phyloP scores from a whole-genome alignment of 2,329 filamentous ascomycete genomes.

The Knoxdaviesia proteae region DNA sequence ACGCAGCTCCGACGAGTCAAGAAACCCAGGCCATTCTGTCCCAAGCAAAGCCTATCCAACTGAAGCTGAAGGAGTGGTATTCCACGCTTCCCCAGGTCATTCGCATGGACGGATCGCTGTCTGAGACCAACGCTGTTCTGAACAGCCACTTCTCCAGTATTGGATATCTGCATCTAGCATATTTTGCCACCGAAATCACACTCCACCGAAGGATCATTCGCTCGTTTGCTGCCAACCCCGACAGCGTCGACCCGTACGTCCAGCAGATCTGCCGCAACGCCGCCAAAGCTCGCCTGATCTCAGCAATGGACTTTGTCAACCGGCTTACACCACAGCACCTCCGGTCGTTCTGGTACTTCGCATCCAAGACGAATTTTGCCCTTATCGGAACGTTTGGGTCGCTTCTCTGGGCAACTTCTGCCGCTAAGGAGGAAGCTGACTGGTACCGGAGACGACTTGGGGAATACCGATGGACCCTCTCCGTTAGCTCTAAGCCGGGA shows the following conservation, averaged over 20 bases:
- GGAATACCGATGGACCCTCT: constrained; percentile 88
- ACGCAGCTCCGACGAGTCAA: constrained; percentile 43
- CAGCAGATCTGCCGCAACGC: constrained; percentile 84
- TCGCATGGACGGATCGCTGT: constrained; percentile 43
- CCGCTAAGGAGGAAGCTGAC: constrained; percentile 70
- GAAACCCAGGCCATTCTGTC: constrained; percentile 54
- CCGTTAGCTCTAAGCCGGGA: constrained; percentile 58
- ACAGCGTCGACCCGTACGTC: constrained; percentile 51
- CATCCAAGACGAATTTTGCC: constrained; percentile 77
- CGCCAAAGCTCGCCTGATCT: constrained; percentile 83
- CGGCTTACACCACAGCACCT: constrained; percentile 70
- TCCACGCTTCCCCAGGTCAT: constrained; percentile 39
- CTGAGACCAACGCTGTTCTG: constrained; percentile 9
- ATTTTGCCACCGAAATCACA: constrained; percentile 86
- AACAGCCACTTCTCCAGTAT: constrained; percentile 32
- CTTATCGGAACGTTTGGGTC: constrained; percentile 88
- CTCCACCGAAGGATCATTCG: constrained; percentile 81
- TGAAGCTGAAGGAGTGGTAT: constrained; percentile 71
- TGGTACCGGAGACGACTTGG: constrained; percentile 73
- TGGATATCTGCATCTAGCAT: constrained; percentile 72
- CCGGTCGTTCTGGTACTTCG: constrained; percentile 83
- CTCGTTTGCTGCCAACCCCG: constrained; percentile 33
- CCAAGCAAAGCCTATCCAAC: constrained; percentile 61
- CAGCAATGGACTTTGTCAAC: constrained; percentile 94
- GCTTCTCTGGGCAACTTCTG: constrained; percentile 72